phyloP scores from a whole-genome alignment of 331 rosid species.

The Acacia pycnantha region DNA sequence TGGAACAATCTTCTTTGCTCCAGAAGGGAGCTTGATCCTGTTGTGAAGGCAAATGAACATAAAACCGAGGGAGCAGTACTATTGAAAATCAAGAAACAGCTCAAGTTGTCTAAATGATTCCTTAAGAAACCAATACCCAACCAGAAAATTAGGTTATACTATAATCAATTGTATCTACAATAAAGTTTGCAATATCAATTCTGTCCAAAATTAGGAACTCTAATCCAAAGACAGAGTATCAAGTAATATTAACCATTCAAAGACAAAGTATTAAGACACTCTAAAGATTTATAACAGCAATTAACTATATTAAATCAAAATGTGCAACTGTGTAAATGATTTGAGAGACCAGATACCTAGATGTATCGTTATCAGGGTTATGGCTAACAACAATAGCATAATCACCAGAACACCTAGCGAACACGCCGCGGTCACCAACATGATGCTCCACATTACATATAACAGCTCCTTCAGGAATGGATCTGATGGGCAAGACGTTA shows the following conservation, averaged over 20 bases:
- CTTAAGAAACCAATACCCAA: background rate
- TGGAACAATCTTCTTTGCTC: slow-evolving; percentile 65
- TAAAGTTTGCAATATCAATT: background rate
- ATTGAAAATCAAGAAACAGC: background rate
- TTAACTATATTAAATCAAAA: background rate
- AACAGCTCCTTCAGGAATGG: slow-evolving; percentile 76
- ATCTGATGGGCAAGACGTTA: slow-evolving; percentile 56
- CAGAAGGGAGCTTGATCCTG: slow-evolving; percentile 70
- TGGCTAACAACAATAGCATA: slow-evolving; percentile 70
- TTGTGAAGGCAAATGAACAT: background rate
- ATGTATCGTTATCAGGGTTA: slow-evolving; percentile 66
- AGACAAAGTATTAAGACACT: background rate
- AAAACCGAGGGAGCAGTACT: background rate
- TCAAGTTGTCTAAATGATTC: background rate
- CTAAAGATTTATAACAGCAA: background rate
- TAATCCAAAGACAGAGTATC: background rate
- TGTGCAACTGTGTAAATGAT: too few species aligned
- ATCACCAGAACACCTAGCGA: slow-evolving; percentile 67
- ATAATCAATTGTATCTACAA: background rate
- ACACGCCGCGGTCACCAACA: slow-evolving; percentile 70
- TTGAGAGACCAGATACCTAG: slow-evolving; percentile 35
- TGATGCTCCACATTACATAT: slow-evolving; percentile 72
- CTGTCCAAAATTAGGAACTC: background rate
- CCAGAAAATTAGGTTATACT: background rate
- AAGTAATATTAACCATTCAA: background rate